A percentile compares a stretch with the other conserved stretches of the same genome.
These are phyloP conservation scores for Diversispora eburnea DNA, from an alignment of 192 early-diverging fungal species.

Conservation along the genomic window DNA sequence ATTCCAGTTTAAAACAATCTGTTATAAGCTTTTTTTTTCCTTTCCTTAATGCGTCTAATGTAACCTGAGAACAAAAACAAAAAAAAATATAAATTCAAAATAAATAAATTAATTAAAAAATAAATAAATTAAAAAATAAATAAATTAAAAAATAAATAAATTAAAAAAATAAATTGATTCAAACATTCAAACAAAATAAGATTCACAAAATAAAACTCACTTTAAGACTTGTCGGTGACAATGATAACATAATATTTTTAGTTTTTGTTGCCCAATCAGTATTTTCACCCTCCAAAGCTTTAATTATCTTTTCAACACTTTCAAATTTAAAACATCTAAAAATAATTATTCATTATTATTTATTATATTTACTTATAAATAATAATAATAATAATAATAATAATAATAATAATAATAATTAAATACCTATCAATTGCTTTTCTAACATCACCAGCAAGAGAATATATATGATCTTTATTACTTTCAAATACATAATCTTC, in stretches of 20 bases:
- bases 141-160: no score
- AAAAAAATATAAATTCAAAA: neutral
- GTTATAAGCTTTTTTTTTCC: conserved; percentile 67
- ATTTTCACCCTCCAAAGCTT: conserved; percentile 72
- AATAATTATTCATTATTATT: no score
- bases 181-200: neutral
- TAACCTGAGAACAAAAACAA: conserved; percentile 29
- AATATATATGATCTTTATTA: conserved; percentile 35
- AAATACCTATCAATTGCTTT: conserved; percentile 66
- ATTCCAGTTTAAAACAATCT: conserved; percentile 85
- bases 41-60: conserved; percentile 75
- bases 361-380: no score
- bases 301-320: conserved; percentile 80
- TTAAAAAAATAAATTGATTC: neutral
- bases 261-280: conserved; percentile 69
- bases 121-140: no score
- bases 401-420: neutral
- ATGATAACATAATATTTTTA: conserved; percentile 52
- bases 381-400: neutral
- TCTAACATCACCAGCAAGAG: conserved; percentile 46
- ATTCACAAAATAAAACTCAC: conserved; percentile 36
- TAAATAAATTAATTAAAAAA: neutral
- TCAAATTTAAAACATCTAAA: conserved; percentile 75
- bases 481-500: conserved; percentile 86
- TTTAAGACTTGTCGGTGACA: conserved; percentile 88